Evolutionary conservation across 2,329 filamentous ascomycete species (phyloP), one percentile per base, ranked within the genome.

Genomic region (Colletotrichum agaves): DNA sequence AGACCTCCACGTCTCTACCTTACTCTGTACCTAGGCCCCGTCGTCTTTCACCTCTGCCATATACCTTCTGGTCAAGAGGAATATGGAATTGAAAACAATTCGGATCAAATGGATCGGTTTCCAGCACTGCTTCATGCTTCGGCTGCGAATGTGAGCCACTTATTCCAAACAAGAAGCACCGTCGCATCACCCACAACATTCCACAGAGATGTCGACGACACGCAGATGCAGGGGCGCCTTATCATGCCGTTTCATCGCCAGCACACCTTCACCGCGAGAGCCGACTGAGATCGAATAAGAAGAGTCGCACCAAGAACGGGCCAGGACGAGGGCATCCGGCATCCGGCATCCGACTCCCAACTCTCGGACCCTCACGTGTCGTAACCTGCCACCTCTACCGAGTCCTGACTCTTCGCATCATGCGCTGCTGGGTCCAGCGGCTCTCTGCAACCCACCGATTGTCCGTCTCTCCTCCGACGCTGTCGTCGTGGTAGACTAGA

Each of bases 231-330:
- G 64, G 64, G 61, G 64, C 55, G 23, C 46, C 53, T 17, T 33
- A 59, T 59, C 61, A 60, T 50, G 44, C 12, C 43, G 64, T 67
- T 67, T 67, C 64, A 67, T 58, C 52, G 46, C 11, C 39, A 17
- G 52, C 53, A 49, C 44, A 63, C 19, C 41, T 56, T 39, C 44
- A 31, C 46, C 31, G 46, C 64, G 61, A 21, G 44, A 50, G 60
- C 60, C 46, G 19, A 47, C 60, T 43, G 52, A 63, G 60, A 63
- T 67, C 35, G 21, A 52, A 8, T 12, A 46, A 17, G 12, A 59
- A 56, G 53, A 37, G 46, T 59, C 35, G 44, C 31, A 58, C 23
- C 19, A 35, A 35, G 21, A n/a, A 59, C 13, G 46, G 61, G 55
- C 6, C 27, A 27, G 27, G 27, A 7, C 27, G 27, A 7, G 27